Evolutionary conservation across 2,329 filamentous ascomycete genomes (phyloP).

Genomic region (Stemphylium vesicarium): DNA sequence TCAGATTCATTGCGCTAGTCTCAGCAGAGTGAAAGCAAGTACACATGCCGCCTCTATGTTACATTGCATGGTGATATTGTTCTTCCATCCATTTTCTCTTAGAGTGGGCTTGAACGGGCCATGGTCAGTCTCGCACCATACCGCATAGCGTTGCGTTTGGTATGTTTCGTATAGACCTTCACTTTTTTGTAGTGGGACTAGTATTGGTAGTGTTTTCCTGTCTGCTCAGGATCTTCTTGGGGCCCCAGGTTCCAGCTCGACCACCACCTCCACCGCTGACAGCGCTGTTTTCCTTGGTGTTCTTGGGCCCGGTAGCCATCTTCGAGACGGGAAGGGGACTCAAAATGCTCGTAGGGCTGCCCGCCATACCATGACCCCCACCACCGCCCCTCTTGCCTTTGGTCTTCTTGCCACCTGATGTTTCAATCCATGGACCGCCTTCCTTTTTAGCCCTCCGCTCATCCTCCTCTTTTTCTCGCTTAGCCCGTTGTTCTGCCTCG

Average conservation of each 20-base stretch:
- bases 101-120: no score
- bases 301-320: constrained; percentile 12
- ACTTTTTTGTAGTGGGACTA: background rate
- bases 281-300: constrained; percentile 6
- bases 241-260: constrained; percentile 34
- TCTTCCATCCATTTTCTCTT: no score
- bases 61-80: no score
- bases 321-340: constrained; percentile 9
- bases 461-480: constrained; percentile 21
- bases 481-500: constrained; percentile 20
- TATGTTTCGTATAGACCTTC: background rate
- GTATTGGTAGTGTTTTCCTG: constrained; percentile 17
- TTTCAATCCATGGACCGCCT: constrained; percentile 31
- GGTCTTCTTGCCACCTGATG: constrained; percentile 20
- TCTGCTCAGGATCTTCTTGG: constrained; percentile 35
- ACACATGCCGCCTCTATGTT: no score
- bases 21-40: no score
- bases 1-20: no score
- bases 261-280: constrained; percentile 6
- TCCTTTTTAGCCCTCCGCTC: constrained; percentile 24
- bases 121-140: no score
- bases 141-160: no score
- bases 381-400: constrained; percentile 18
- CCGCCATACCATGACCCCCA: background rate
- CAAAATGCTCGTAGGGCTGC: background rate